A percentile compares a stretch with the other conserved stretches of the same genome.
Conservation (phyloP, 768 basidiomycete species). For the Trametes coccinea region DNA sequence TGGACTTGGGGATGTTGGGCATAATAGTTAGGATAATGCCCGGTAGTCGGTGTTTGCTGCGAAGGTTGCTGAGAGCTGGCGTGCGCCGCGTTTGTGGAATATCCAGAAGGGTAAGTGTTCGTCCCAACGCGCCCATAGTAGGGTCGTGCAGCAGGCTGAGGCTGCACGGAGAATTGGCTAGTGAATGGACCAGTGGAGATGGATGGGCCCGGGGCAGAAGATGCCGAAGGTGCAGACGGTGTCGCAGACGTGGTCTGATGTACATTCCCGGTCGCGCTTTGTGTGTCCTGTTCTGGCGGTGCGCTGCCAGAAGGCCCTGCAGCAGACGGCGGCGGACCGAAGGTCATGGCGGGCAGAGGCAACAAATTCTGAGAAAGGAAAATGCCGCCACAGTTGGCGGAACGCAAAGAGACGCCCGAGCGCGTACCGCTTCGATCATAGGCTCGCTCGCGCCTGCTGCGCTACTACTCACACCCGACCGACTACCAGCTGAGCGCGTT, state of each 20-base stretch:
- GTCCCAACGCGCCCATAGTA: not conserved
- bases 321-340: conserved; percentile 42
- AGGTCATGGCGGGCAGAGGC: conserved; percentile 35
- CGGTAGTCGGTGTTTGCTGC: not conserved
- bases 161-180: conserved; percentile 13
- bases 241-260: not conserved
- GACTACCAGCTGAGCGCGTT: not conserved
- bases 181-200: conserved; percentile 11
- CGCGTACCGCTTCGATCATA: conserved; percentile 5
- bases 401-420: not conserved
- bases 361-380: conserved; percentile 17
- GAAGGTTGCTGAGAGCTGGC: not conserved
- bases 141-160: conserved; percentile 10
- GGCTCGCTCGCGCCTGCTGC: not conserved
- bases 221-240: not conserved
- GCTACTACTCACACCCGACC: not conserved
- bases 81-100: not conserved
- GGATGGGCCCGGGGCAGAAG: conserved; percentile 7
- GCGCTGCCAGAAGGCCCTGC: conserved; percentile 39
- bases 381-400: conserved; percentile 10
- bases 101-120: not conserved
- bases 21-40: conserved; percentile 10
- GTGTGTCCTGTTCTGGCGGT: conserved; percentile 9
- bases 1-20: not conserved
- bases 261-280: conserved; percentile 1